phyloP scores from a whole-genome alignment of 192 early-diverging fungal genomes.

The Coemansia sp. region DNA sequence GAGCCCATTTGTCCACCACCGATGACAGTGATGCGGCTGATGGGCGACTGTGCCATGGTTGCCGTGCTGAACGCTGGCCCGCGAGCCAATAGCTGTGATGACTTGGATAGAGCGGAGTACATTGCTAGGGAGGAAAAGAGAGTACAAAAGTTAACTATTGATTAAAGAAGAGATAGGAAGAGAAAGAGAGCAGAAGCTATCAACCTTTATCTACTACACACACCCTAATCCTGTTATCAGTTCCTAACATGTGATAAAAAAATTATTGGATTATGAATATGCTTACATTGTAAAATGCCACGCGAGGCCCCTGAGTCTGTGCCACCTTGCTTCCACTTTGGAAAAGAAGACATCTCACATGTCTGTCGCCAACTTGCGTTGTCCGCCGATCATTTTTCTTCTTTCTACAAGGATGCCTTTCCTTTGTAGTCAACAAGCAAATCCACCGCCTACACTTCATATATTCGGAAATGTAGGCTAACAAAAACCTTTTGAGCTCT shows the following conservation, averaged over 20 bases:
- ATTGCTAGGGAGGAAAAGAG: not conserved
- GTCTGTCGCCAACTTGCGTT: not conserved
- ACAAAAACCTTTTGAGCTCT: not conserved
- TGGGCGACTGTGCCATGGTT: slow-evolving; percentile 1
- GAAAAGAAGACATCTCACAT: not conserved
- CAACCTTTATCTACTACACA: not conserved
- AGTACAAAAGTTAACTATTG: not conserved
- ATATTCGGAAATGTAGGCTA: not conserved
- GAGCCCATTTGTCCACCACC: slow-evolving; percentile 90
- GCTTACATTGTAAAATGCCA: not conserved
- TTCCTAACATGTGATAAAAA: not conserved
- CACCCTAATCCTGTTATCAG: not conserved
- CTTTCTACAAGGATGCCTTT: not conserved
- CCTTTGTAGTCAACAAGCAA: not conserved
- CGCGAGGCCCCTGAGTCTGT: not conserved
- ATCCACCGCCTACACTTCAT: not conserved
- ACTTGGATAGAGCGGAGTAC: slow-evolving; percentile 5
- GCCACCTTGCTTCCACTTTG: not conserved
- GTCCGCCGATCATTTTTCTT: not conserved
- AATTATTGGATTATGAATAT: not conserved
- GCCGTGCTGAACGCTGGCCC: slow-evolving; percentile 8
- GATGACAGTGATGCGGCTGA: slow-evolving; percentile 71
- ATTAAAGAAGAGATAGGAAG: not conserved
- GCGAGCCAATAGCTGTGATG: not conserved
- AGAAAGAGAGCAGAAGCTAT: not conserved